Evolutionary conservation across 2,329 filamentous ascomycete species (phyloP).

Genomic region (Penicillium sp.): DNA sequence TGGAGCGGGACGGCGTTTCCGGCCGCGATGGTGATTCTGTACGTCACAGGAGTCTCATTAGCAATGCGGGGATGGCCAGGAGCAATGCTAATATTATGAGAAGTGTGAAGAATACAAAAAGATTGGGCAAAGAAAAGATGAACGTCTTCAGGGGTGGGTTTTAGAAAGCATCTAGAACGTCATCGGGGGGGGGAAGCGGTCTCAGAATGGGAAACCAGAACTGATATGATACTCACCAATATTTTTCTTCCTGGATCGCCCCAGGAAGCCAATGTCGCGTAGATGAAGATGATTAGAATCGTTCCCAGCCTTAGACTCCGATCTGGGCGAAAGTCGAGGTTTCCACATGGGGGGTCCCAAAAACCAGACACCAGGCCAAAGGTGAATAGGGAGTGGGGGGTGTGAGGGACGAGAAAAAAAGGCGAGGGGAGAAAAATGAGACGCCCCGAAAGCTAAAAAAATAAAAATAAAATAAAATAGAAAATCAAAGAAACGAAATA

Average conservation of each 20-base stretch:
- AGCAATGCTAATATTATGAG: slow-evolving; percentile 3
- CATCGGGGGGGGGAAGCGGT: neutral
- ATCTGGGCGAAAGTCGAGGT: slow-evolving; percentile 40
- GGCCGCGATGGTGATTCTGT: slow-evolving; percentile 30
- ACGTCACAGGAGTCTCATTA: slow-evolving; percentile 22
- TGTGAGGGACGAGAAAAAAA: slow-evolving; percentile 4
- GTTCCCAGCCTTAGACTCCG: slow-evolving; percentile 38
- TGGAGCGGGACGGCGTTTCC: slow-evolving; percentile 34
- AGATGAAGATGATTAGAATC: slow-evolving; percentile 32
- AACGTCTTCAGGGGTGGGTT: slow-evolving; percentile 1
- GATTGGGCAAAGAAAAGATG: neutral
- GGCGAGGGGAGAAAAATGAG: slow-evolving; percentile 5
- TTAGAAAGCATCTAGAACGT: slow-evolving; percentile 7
- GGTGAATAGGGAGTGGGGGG: slow-evolving; percentile 14
- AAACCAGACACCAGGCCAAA: slow-evolving; percentile 9
- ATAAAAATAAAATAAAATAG: neutral
- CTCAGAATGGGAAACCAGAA: slow-evolving; percentile 12
- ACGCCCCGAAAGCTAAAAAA: slow-evolving; percentile 11
- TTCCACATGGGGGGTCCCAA: slow-evolving; percentile 39
- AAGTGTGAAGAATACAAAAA: neutral
- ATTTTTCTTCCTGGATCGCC: slow-evolving; percentile 37
- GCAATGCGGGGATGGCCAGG: slow-evolving; percentile 18
- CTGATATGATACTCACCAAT: slow-evolving; percentile 19
- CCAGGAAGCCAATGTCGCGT: slow-evolving; percentile 36
- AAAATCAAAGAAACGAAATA: neutral